Percentiles rank a stretch among this genome's conserved stretches.
Evolutionary conservation across 1,139 yeast species (phyloP).

Genomic region (Nakaseomyces uthaithaninus): DNA sequence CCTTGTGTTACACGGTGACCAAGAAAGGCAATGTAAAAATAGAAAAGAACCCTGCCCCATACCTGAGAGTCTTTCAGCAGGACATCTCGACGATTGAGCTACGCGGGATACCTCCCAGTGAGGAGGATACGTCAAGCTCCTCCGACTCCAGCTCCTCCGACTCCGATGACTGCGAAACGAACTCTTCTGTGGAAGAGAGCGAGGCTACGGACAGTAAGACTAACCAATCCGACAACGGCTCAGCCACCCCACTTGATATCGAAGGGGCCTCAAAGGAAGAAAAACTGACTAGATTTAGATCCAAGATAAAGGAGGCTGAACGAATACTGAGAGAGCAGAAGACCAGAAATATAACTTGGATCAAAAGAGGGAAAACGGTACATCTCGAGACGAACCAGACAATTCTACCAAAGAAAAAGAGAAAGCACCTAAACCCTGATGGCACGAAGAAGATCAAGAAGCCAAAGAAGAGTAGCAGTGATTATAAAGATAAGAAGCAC

Average conservation of each 20-base stretch:
- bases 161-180: neutral
- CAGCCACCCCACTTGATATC: neutral
- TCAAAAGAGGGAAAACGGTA: constrained; percentile 30
- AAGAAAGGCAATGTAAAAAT: constrained; percentile 3
- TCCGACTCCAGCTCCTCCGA: neutral
- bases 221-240: constrained; percentile 1
- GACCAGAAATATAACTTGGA: constrained; percentile 27
- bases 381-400: constrained; percentile 6
- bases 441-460: constrained; percentile 6
- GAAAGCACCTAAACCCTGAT: constrained; percentile 4
- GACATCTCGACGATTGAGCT: constrained; percentile 1
- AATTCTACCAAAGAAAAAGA: neutral
- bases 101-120: constrained; percentile 2
- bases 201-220: neutral
- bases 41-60: constrained; percentile 5
- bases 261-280: constrained; percentile 5
- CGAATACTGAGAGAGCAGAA: constrained; percentile 11
- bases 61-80: constrained; percentile 1
- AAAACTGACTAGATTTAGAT: constrained; percentile 6
- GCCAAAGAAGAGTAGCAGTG: constrained; percentile 1
- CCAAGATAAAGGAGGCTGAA: constrained; percentile 7
- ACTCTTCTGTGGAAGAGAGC: neutral
- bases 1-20: constrained; percentile 1
- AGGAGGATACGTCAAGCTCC: neutral
- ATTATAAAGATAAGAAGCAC: constrained; percentile 7